Percentiles rank a stretch among this genome's conserved stretches.
These are phyloP conservation scores for Pycnococcus provasolii DNA, from an alignment of 139 green algal species.

Conservation along the genomic window DNA sequence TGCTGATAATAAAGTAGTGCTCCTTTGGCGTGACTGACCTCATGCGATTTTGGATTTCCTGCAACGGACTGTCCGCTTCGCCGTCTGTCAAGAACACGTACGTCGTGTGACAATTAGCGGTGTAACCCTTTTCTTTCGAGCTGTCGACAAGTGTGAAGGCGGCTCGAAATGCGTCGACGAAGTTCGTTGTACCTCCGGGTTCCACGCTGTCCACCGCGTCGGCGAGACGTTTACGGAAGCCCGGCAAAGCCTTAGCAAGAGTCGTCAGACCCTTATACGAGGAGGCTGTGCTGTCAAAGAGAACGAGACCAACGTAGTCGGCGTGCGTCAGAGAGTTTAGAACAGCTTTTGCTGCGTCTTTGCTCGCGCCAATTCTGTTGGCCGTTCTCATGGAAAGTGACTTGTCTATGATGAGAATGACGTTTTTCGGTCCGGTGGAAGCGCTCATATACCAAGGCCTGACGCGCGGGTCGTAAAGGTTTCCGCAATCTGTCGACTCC, in stretches of 20 bases:
- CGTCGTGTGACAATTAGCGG: not conserved
- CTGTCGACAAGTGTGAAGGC: not conserved
- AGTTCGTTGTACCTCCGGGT: not conserved
- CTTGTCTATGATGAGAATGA: conserved; percentile 8
- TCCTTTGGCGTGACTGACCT: not conserved
- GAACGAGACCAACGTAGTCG: not conserved
- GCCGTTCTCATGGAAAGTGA: not conserved
- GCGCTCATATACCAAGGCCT: conserved; percentile 7
- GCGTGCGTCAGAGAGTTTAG: not conserved
- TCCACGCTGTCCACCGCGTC: not conserved
- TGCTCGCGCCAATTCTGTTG: not conserved
- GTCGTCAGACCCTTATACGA: not conserved
- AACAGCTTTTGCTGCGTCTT: not conserved
- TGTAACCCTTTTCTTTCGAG: not conserved
- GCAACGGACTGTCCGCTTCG: not conserved
- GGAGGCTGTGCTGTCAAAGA: not conserved
- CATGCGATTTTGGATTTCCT: not conserved
- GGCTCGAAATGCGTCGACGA: not conserved
- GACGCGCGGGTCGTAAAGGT: conserved; percentile 5
- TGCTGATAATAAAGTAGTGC: not conserved
- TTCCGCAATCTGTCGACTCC: not conserved
- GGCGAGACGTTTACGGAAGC: not conserved
- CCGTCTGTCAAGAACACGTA: not conserved
- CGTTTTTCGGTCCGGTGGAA: conserved; percentile 3
- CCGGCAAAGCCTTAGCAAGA: not conserved